phyloP scores from a whole-genome alignment of 179 eudicot species.

The Spergularia azorica region DNA sequence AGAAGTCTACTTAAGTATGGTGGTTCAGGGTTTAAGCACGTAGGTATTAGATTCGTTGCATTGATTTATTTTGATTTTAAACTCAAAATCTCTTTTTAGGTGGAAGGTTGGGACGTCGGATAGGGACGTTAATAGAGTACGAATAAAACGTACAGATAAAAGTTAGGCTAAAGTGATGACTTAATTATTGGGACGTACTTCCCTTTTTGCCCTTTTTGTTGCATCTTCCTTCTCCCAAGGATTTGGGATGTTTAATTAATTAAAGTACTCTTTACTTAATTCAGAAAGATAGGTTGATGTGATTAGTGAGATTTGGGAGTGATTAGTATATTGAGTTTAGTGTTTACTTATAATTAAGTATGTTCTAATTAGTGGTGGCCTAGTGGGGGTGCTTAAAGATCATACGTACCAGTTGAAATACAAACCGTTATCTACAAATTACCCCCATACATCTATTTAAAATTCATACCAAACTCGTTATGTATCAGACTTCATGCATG shows the following conservation, averaged over 20 bases:
- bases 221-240: neutral
- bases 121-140: constrained; percentile 4
- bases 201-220: neutral
- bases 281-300: neutral
- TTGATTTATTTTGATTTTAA: no score
- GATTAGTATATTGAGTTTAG: constrained; percentile 16
- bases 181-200: neutral
- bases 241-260: constrained; percentile 9
- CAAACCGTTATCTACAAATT: no score
- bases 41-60: neutral
- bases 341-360: neutral
- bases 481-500: no score
- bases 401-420: no score
- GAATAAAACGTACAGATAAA: constrained; percentile 18
- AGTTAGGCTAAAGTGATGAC: constrained; percentile 23
- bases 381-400: no score
- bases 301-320: constrained; percentile 11
- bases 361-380: neutral
- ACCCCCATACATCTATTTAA: no score
- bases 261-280: neutral
- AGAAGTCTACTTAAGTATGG: neutral
- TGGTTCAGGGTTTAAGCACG: neutral
- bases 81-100: no score
- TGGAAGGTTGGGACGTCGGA: neutral
- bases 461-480: no score